Base-by-base conservation (phyloP, 495 filamentous ascomycete species). In the Trichoderma gamsii region DNA sequence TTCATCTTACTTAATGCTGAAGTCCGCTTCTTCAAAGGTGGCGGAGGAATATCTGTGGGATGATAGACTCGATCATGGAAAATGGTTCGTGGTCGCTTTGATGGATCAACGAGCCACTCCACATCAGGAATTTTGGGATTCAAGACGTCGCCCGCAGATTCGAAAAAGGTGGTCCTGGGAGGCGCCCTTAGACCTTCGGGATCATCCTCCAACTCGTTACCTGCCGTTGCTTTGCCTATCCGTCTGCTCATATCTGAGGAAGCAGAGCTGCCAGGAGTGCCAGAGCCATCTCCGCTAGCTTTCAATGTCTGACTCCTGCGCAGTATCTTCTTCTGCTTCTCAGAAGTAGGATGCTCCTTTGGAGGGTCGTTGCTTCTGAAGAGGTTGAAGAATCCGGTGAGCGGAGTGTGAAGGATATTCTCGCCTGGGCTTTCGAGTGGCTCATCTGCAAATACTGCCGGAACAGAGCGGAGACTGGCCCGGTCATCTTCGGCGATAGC, bases 11-110 rank as follows among this genome's bases (percentile, higher is more conserved):
- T 51, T 12, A 66, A 23, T 13, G 65, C 12, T 9, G 27, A 78
- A 6, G 76, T 74, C 27, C 75, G 79, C 69, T 88, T 89, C 69
- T 86, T 85, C 0, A 89, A 78, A 4, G 88, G 84, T 8, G 92
- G 90, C n/a, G 85, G 88, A 1, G 95, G 95, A 61, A 98, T 96
- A 76, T 99, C 95, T 49, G 90, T 86, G 0, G 94, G 92, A 73
- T 93, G 91, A 77, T 99, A 99, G 32, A 98, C 85, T 16, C 95
- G 89, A 76, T 98, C 95, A 79, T 99, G 95, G 78, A 97, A 97
- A 69, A 99, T 98, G 15, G 96, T 97, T 46, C 90, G 86, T 7
- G 92, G 86, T n/a, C 95, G 90, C 63, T 86, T 87, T 41, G 88
- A 83, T 16, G 94, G 93, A 67, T 97, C 88, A 67, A 91, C 83